Percentiles rank a stretch among this genome's conserved stretches.
Conservation (phyloP, 176 grass and related monocot genomes). For the Aegilops longissima region DNA sequence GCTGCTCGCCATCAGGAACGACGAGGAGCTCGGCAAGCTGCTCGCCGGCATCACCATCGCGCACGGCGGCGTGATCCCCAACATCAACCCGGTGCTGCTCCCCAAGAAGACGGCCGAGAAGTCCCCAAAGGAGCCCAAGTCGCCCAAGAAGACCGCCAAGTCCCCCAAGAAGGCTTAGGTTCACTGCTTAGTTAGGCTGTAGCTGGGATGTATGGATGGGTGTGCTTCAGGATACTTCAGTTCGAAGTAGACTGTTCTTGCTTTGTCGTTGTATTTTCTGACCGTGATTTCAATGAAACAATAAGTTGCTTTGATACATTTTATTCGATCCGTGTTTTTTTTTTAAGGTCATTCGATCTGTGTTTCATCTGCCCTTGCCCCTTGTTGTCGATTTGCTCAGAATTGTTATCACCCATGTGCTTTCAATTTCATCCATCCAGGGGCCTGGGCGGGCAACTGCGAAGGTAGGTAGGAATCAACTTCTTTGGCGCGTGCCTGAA, state of each 20-base stretch:
- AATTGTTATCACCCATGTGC: neutral
- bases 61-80: slow-evolving; percentile 53
- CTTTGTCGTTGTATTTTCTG: neutral
- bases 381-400: neutral
- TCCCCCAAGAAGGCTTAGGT: neutral
- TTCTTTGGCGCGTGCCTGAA: neutral
- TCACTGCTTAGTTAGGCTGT: neutral
- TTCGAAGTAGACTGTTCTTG: neutral
- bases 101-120: slow-evolving; percentile 67
- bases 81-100: slow-evolving; percentile 59
- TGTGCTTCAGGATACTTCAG: neutral
- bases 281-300: neutral
- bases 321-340: neutral
- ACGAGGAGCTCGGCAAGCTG: slow-evolving; percentile 66
- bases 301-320: neutral
- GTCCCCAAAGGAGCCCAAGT: slow-evolving; percentile 31
- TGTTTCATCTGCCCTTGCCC: neutral
- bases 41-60: slow-evolving; percentile 57
- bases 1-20: slow-evolving; percentile 58
- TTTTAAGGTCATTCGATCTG: no score
- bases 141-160: slow-evolving; percentile 52
- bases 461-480: neutral
- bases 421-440: neutral
- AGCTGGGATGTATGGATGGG: neutral
- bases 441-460: neutral